Base-by-base conservation (phyloP, 306 rosid genomes). In the Styphnolobium japonicum region DNA sequence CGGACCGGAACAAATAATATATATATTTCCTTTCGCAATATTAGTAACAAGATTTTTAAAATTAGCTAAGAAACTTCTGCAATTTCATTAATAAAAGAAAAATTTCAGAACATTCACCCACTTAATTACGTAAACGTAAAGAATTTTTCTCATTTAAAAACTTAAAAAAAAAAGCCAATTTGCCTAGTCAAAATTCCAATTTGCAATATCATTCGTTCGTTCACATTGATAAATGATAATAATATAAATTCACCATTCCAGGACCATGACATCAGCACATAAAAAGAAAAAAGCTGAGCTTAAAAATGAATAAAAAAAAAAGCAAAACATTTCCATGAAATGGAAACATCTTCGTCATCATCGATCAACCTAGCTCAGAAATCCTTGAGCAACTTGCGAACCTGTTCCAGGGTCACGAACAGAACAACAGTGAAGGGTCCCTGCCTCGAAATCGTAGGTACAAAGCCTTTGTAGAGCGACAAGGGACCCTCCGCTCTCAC, bases 371-470 rank as follows among this genome's bases (percentile, higher is more conserved):
- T 15, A 9, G 15, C 36, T 87, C 85, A 92, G 86, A 88, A 92
- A 83, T 92, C 97, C 71, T 87, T 90, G 37, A 92, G 52, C 90
- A 92, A 36, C 82, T 90, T 90, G 15, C 97, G 88, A 52, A 92
- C 93, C 72, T 92, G 97, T 23, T 92, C 97, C 19, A 92, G 73
- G 7, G 97, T 92, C 34, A 92, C 97, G 57, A 92, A 92, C 66
- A 92, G 88, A 14, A 90, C 94, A 19, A 92, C 88, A 0, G 97
- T 92, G 70, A 92, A 92, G 10, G 97, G 94, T 3, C 97, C 97
- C 76, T 92, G 97, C 82, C 97, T 84, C 0, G 94, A 92, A 73
- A 92, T 92, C 15, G 97, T 92, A 2, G 97, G 97, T 0, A 92
- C 52, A 11, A 92, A 92, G 0, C 97, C 97, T 29, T 92, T 92